Evolutionary conservation across 805 yeast genomes (phyloP), one percentile per base, ranked within the genome.

Genomic region (Scheffersomyces stipitis): DNA sequence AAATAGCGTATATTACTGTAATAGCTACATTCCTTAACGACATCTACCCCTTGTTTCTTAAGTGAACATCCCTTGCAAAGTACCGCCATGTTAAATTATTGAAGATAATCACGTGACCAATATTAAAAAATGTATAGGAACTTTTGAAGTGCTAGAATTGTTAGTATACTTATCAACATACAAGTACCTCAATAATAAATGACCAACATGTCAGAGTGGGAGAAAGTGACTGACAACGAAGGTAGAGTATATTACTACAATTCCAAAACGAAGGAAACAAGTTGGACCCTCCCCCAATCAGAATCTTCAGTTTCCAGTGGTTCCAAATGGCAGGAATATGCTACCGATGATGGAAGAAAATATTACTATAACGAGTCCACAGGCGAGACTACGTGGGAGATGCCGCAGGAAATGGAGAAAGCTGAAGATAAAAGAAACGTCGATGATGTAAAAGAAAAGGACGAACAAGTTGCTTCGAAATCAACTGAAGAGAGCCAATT

Each of bases 221-320:
- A 75, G 51, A 77, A 78, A 41, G 73, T 77, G 9, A 65, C 65
- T 26, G 86, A 83, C 48, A 77, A 75, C 9, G 78, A 78, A 34
- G 93, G 95, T 0, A 69, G 81, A 33, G 64, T 68, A 1, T 90
- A 89, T 61, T 89, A 83, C 60, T 86, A 79, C 57, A 80, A 89
- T 45, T 36, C 75, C 0, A 70, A 55, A 18, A 83, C 91, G 0
- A 75, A 78, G 33, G 78, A 79, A 45, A 80, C 96, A 0, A 78
- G 81, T 34, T 88, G 96, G 96, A 86, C 84, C 17, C 78, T 80
- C 45, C 96, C 96, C 0, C 77, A 71, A 38, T 45, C 17, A 7
- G 43, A 41, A 3, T 34, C 31, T 12, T 7, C 32, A 1, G 37
- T 41, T 3, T 31, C 12, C 8, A 24, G 18, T 15, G 18, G 24